These are phyloP conservation scores for Penicillium bovifimosum DNA, from an alignment of 495 filamentous ascomycete genomes.

Conservation along the genomic window DNA sequence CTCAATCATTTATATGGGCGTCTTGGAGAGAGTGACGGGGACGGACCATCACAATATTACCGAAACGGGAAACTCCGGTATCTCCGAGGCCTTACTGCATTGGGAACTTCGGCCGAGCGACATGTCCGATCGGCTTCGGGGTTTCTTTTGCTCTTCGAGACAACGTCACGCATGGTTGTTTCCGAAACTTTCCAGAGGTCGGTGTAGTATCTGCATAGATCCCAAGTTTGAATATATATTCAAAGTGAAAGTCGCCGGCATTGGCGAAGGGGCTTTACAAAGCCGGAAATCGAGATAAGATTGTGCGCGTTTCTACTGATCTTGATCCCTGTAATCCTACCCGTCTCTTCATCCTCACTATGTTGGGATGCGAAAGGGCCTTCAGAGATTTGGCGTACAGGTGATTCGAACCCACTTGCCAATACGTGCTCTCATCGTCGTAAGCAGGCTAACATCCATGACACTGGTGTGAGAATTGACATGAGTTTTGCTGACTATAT, in stretches of 20 bases:
- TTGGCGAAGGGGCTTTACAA: too few species aligned
- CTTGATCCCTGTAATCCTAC: neutral
- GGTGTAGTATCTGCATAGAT: neutral
- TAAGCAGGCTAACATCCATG: too few species aligned
- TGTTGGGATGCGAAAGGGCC: too few species aligned
- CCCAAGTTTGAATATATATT: neutral
- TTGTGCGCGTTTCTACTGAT: neutral
- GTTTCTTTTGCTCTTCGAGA: neutral
- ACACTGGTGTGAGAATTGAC: too few species aligned
- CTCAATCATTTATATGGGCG: neutral
- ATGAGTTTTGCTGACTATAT: too few species aligned
- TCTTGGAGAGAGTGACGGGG: neutral
- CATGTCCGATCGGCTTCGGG: neutral
- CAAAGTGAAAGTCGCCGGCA: neutral
- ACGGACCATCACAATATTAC: neutral
- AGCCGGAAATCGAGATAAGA: neutral
- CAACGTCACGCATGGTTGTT: too few species aligned
- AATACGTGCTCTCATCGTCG: too few species aligned
- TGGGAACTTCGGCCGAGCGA: neutral
- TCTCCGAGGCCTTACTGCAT: neutral
- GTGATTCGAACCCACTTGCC: too few species aligned
- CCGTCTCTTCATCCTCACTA: neutral
- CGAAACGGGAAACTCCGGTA: slow-evolving; percentile 1
- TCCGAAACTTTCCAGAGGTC: neutral
- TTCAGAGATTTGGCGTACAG: too few species aligned